Evolutionary conservation across 2,329 filamentous ascomycete species (phyloP).

Genomic region (Fusarium succisae): DNA sequence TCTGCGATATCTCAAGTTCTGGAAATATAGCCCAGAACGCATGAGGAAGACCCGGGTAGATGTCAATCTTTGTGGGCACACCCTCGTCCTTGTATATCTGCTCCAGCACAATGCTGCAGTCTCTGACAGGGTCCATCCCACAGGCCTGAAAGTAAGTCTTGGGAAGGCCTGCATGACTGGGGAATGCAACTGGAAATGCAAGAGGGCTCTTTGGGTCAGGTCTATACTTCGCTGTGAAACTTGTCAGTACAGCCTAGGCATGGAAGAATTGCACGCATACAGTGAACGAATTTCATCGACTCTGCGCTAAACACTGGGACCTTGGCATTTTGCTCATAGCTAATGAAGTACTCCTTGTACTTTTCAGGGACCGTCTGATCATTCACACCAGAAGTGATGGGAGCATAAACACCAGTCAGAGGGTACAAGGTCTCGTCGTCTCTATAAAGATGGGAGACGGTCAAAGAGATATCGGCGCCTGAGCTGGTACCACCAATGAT

Average conservation of each 20-base stretch:
- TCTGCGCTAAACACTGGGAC: slow-evolving; percentile 38
- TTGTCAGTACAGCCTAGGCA: background rate
- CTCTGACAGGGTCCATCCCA: slow-evolving; percentile 44
- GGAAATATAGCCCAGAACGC: slow-evolving; percentile 44
- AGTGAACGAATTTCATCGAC: slow-evolving; percentile 38
- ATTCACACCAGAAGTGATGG: slow-evolving; percentile 36
- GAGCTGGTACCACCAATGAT: slow-evolving; percentile 43
- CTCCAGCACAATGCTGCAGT: slow-evolving; percentile 44
- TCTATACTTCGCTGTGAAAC: slow-evolving; percentile 39
- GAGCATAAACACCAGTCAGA: slow-evolving; percentile 42
- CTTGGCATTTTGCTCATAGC: slow-evolving; percentile 40
- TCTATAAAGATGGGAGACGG: slow-evolving; percentile 38
- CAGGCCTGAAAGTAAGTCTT: slow-evolving; percentile 48
- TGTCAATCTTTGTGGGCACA: slow-evolving; percentile 40
- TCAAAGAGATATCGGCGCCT: slow-evolving; percentile 43
- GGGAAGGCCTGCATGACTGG: slow-evolving; percentile 34
- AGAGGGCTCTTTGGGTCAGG: slow-evolving; percentile 37
- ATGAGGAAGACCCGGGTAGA: slow-evolving; percentile 46
- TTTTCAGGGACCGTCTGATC: slow-evolving; percentile 38
- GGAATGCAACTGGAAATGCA: slow-evolving; percentile 39
- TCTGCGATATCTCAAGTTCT: slow-evolving; percentile 30
- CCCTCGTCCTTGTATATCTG: slow-evolving; percentile 43
- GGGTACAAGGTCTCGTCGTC: slow-evolving; percentile 28
- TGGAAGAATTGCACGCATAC: slow-evolving; percentile 4
- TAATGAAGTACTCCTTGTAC: slow-evolving; percentile 43